Evolutionary conservation across 2,329 filamentous ascomycete genomes (phyloP), one percentile per base, ranked within the genome.

Genomic region (Xylariaceae sp.): DNA sequence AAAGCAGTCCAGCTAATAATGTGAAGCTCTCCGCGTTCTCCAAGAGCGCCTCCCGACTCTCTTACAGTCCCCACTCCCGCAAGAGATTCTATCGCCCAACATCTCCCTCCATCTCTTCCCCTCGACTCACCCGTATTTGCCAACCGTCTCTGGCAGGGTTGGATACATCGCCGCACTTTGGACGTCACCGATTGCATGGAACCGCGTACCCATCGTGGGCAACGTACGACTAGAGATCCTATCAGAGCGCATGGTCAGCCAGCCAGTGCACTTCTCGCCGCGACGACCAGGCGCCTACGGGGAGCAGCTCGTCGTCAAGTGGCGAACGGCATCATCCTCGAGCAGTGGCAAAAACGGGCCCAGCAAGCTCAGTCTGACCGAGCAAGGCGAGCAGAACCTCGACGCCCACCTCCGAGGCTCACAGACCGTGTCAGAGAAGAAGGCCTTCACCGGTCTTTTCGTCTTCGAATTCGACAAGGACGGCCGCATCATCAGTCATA

Each of bases 131-230:
- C 89, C 88, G 2, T 87, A 92, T 70, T 88, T 99, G 2, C 94
- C 94, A 35, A 88, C 85, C n/a, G 94, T 97, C 41, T 89, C 89
- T 31, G 94, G 94, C 50, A 84, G 88, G 46, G 87, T 96, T 37
- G 87, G 90, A 47, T 99, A 99, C 71, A 88, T 88, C 37, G 92
- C 94, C 19, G 94, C 94, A 2, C 77, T 99, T 39, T 97, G 91
- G 91, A 96, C 94, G 0, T 91, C 91, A 0, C 94, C 94, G 0
- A 87, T 99, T 50, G 92, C 91, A 32, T 99, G 94, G 94, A 95
- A 95, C 66, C 84, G 89, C 31, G 80, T 99, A 1, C 94, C 94
- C 2, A 83, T 97, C 26, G 81, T 96, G 34, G 91, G 92, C 62
- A 95, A 96, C 66, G 89, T 96, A 44, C 86, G 85, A 63, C 80